These are phyloP conservation scores for Ceratobasidium sp. DNA, from an alignment of 1,284 basidiomycete genomes.

Conservation along the genomic window DNA sequence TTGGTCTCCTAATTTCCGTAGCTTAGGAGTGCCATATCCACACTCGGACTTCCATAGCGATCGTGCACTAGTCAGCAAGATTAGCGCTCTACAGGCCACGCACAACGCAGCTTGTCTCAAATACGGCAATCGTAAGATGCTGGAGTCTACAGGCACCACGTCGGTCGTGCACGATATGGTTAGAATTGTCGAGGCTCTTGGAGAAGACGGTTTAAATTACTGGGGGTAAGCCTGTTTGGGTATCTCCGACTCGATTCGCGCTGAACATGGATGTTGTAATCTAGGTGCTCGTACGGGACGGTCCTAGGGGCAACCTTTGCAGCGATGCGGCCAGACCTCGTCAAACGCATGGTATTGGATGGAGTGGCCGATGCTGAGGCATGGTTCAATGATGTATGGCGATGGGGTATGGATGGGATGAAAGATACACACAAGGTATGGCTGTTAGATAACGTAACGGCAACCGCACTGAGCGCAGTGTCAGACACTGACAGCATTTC, in stretches of 20 bases:
- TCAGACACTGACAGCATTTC: constrained; percentile 43
- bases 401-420: constrained; percentile 49
- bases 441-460: neutral
- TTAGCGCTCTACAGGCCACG: neutral
- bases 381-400: constrained; percentile 50
- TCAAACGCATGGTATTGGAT: constrained; percentile 52
- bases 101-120: constrained; percentile 44
- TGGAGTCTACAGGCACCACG: constrained; percentile 49
- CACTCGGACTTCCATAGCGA: neutral
- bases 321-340: constrained; percentile 29
- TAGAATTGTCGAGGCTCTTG: constrained; percentile 51
- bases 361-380: constrained; percentile 48
- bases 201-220: constrained; percentile 52
- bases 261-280: too few relatives aligned
- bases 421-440: constrained; percentile 48
- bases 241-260: too few relatives aligned
- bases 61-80: neutral
- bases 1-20: neutral
- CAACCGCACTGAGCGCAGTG: neutral
- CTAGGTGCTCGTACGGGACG: constrained; percentile 50
- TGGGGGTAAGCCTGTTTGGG: constrained; percentile 49
- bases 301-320: constrained; percentile 53
- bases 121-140: constrained; percentile 47
- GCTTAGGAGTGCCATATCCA: constrained; percentile 3
- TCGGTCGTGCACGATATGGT: constrained; percentile 52